Conservation (phyloP, 2,329 filamentous ascomycete species). For the Phialophora macrospora region DNA sequence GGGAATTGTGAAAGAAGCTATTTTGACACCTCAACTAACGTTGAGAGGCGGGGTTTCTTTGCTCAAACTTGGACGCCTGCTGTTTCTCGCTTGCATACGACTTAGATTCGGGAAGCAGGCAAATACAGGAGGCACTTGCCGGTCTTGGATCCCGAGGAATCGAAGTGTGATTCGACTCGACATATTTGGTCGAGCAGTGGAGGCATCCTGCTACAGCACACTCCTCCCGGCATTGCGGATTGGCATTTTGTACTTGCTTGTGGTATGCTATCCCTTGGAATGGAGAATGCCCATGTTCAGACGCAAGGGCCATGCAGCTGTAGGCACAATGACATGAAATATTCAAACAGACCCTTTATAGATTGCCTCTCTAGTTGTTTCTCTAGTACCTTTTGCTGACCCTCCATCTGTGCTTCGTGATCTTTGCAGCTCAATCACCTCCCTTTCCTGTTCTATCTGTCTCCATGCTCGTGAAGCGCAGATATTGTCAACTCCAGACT, state of each 20-base stretch:
- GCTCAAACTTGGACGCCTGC: neutral
- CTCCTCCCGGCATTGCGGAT: neutral
- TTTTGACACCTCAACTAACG: neutral
- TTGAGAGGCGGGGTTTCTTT: neutral
- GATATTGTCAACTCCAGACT: neutral
- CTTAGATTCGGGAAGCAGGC: neutral
- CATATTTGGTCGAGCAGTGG: neutral
- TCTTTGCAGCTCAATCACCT: neutral
- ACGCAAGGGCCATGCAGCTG: neutral
- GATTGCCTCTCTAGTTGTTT: neutral
- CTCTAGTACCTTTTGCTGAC: neutral
- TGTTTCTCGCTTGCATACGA: neutral
- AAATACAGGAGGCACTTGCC: neutral
- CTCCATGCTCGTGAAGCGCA: neutral
- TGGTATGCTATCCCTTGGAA: neutral
- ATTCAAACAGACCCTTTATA: neutral
- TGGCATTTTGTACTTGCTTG: neutral
- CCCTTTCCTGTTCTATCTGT: neutral
- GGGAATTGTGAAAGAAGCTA: constrained; percentile 62
- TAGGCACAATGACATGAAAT: neutral
- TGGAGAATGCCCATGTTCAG: neutral
- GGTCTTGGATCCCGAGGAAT: neutral
- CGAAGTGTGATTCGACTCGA: neutral
- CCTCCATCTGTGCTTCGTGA: neutral
- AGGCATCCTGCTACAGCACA: neutral